Evolutionary conservation across 2,329 filamentous ascomycete genomes (phyloP).

Genomic region (Didymella arachidicola): DNA sequence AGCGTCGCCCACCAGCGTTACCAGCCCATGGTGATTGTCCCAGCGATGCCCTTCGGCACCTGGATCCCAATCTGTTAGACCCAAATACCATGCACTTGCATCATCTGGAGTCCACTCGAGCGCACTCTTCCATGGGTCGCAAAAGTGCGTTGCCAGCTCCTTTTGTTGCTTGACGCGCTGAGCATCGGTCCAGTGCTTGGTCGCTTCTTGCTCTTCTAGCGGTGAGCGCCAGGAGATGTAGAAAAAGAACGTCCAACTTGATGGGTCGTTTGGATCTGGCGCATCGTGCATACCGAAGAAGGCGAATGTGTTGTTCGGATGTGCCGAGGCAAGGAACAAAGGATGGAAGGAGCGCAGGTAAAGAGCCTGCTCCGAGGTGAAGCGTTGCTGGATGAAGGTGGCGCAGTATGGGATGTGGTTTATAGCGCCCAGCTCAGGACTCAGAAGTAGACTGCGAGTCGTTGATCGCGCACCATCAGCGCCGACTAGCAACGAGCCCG

Average conservation of each 20-base stretch:
- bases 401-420: slow-evolving; percentile 55
- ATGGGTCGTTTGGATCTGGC: slow-evolving; percentile 48
- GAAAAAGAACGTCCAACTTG: slow-evolving; percentile 57
- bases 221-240: slow-evolving; percentile 57
- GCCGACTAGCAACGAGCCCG: slow-evolving; percentile 47
- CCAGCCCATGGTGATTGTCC: slow-evolving; percentile 46
- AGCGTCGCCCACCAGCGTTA: slow-evolving; percentile 53
- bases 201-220: slow-evolving; percentile 53
- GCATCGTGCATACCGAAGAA: slow-evolving; percentile 58
- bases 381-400: slow-evolving; percentile 56
- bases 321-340: slow-evolving; percentile 53
- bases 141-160: slow-evolving; percentile 49
- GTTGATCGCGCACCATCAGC: slow-evolving; percentile 49
- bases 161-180: slow-evolving; percentile 54
- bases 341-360: slow-evolving; percentile 56
- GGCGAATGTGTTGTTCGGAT: slow-evolving; percentile 56
- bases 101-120: slow-evolving; percentile 47
- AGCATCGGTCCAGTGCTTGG: slow-evolving; percentile 45
- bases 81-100: slow-evolving; percentile 44
- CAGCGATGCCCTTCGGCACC: slow-evolving; percentile 39
- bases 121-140: slow-evolving; percentile 56
- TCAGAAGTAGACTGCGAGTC: slow-evolving; percentile 42
- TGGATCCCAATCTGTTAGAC: slow-evolving; percentile 50
- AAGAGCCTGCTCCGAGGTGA: slow-evolving; percentile 54
- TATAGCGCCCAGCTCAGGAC: slow-evolving; percentile 37